Evolutionary conservation across 768 basidiomycete species (phyloP), one percentile per base, ranked within the genome.

Genomic region (Crucibulum laeve): DNA sequence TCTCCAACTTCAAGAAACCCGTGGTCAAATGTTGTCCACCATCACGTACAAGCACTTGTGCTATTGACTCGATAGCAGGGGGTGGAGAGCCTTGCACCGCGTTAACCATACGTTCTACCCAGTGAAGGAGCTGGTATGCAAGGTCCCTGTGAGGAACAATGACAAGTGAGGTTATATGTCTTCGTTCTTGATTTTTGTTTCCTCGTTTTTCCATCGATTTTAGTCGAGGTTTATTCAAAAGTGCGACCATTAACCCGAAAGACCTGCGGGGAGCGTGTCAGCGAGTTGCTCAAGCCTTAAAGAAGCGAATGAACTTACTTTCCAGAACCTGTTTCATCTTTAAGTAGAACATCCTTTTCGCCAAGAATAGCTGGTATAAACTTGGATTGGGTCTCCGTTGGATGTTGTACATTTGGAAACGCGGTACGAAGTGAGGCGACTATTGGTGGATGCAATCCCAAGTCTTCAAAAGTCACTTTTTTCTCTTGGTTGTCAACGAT

Each of bases 121-220:
- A 89, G 40, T 79, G 69, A 37, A 71, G 58, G 40, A 82, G 69
- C 57, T 89, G 87, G 51, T 74, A 71, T 3, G 80, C 87, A 51
- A 89, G 66, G 56, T 87, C 86, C 32, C 77, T 69, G 58, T 89
- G 87, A 7, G 87, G 87, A 5, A 87, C 83, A 28, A 89, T 64
- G 15, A 87, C 62, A 28, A 88, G 65, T 10, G 80, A 71, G 3
- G 76, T 76, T 22, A 79, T 73, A 19, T 60, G 52, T 15, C 61
- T 53, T 39, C 51, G 50, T 23, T 43, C 46, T n/a, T 47, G 37
- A 28, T 43, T 53, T 45, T 56, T 53, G 34, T 36, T 55, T 36
- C 45, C 53, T 45, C 38, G 49, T 37, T 38, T 42, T 28, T 48
- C 56, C 50, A 49, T 58, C 13, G 48, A 54, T 38, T 46, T 53